Evolutionary conservation across 805 yeast species (phyloP), one percentile per base, ranked within the genome.

Genomic region (Suhomyces sp.): DNA sequence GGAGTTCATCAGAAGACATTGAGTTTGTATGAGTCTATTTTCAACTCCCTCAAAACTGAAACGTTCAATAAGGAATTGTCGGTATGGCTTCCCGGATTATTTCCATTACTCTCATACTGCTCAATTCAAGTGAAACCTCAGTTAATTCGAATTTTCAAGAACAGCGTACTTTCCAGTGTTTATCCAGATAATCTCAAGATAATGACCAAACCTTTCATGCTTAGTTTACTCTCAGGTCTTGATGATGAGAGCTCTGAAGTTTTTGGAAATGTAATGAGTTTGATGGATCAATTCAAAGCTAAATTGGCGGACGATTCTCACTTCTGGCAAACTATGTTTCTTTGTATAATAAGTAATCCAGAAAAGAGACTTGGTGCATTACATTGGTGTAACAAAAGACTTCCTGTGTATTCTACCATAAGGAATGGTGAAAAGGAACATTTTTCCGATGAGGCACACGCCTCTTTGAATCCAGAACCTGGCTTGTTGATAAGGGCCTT

Each of bases 1-100:
- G 99, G 99, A 7, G 99, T 94, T 0, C 99, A 94, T 66, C 88
- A 87, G 59, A 94, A 90, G 64, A 81, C 97, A 0, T 70, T 94
- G 41, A 90, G 86, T 52, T 82, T 92, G 1, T 94, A 92, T 67
- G 83, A 81, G 22, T 72, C 75, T 50, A 81, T 93, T 2, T 90
- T 94, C 70, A 77, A 77, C 36, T 80, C 83, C 29, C 70, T 93
- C 35, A 86, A 87, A 1, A 63, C 68, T 0, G 83, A 80, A 4
- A 70, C 80, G 4, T 70, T 89, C 35, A 81, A 86, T 44, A 56
- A 70, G 9, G 80, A 83, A 52, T 73, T 88, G n/a, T 74, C 79
- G 41, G 70, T 86, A 1, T 94, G 99, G 99, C 75, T 93, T 1
- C 96, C 97, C 0, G 97, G 98, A 0, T 68, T 94, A n/a, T 72